Evolutionary conservation across 495 filamentous ascomycete genomes (phyloP).

Genomic region (Aspergillus leporis): DNA sequence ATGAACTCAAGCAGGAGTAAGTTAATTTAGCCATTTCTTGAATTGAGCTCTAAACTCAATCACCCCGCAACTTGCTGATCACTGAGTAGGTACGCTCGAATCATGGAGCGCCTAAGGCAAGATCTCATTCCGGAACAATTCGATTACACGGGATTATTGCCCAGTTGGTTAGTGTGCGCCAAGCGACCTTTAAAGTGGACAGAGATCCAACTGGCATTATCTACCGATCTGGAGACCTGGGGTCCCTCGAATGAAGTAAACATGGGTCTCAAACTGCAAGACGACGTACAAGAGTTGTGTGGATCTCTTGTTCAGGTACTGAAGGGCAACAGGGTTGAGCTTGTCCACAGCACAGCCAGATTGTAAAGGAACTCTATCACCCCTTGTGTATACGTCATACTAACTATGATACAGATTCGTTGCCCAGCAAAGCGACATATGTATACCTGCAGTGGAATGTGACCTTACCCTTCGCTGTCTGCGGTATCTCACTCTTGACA

Average conservation of each 20-base stretch:
- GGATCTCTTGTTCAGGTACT: slow-evolving; percentile 13
- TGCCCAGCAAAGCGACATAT: not conserved
- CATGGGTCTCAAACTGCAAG: not conserved
- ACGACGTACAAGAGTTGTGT: slow-evolving; percentile 8
- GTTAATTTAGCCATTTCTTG: too few relatives aligned
- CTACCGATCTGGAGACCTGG: not conserved
- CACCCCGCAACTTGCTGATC: slow-evolving; percentile 1
- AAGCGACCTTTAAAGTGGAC: slow-evolving; percentile 14
- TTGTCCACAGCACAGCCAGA: slow-evolving; percentile 16
- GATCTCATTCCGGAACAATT: slow-evolving; percentile 1
- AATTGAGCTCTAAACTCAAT: too few relatives aligned
- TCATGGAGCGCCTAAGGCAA: slow-evolving; percentile 11
- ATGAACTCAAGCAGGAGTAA: slow-evolving; percentile 7
- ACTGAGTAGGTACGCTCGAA: slow-evolving; percentile 9
- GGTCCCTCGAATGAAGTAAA: not conserved
- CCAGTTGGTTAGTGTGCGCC: slow-evolving; percentile 12
- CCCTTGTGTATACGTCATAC: not conserved
- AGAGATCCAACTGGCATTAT: slow-evolving; percentile 9
- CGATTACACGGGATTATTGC: slow-evolving; percentile 9
- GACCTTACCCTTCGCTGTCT: slow-evolving; percentile 15
- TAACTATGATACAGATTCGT: slow-evolving; percentile 7
- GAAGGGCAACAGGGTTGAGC: slow-evolving; percentile 14
- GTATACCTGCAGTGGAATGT: slow-evolving; percentile 8
- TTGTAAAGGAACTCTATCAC: not conserved
- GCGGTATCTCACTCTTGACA: slow-evolving; percentile 7